Evolutionary conservation across 2,329 filamentous ascomycete species (phyloP).

Genomic region (Aspergillus alliaceus): DNA sequence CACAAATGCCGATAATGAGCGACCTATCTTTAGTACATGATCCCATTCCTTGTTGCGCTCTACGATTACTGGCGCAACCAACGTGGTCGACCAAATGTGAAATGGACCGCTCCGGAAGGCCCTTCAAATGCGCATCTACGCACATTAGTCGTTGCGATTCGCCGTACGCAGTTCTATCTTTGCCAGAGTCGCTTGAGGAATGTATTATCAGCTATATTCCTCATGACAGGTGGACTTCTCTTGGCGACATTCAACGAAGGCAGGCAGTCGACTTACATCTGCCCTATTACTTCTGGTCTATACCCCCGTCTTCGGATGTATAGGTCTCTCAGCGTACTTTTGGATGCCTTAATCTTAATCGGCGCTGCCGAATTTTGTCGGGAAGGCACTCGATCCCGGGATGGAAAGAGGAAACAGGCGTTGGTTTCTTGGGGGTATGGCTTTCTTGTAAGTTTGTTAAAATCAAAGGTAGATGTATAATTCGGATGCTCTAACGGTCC

Average conservation of each 20-base stretch:
- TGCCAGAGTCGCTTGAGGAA: conserved; percentile 38
- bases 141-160: conserved; percentile 25
- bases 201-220: conserved; percentile 37
- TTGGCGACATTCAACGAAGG: conserved; percentile 35
- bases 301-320: conserved; percentile 36
- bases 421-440: conserved; percentile 29
- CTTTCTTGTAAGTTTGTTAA: conserved; percentile 29
- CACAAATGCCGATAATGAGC: conserved; percentile 15
- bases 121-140: conserved; percentile 18
- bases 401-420: conserved; percentile 24
- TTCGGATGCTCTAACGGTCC: conserved; percentile 4
- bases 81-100: conserved; percentile 21
- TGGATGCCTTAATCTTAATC: conserved; percentile 46
- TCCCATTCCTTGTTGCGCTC: conserved; percentile 43
- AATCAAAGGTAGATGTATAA: not conserved
- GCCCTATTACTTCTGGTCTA: conserved; percentile 40
- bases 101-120: conserved; percentile 17
- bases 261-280: conserved; percentile 51
- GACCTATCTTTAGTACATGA: conserved; percentile 27
- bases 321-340: conserved; percentile 36
- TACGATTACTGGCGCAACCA: conserved; percentile 43
- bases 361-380: conserved; percentile 30
- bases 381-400: conserved; percentile 18
- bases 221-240: conserved; percentile 41
- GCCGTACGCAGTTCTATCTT: conserved; percentile 29